Conservation (phyloP, 345 rosid genomes). For the Turritis glabra region DNA sequence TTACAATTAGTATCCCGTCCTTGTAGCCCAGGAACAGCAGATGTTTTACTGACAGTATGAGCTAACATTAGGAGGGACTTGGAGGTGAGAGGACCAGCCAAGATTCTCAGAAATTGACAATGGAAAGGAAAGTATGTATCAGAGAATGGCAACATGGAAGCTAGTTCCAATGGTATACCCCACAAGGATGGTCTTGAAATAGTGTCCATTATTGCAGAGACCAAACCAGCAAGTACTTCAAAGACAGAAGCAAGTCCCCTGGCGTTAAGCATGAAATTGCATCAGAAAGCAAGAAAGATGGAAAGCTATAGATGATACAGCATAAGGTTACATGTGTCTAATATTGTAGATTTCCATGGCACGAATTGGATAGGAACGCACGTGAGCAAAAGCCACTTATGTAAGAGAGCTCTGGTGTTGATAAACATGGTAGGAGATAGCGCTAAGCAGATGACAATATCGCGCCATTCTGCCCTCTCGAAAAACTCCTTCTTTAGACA, state of each 20-base stretch:
- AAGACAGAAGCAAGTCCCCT: constrained; percentile 68
- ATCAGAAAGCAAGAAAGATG: constrained; percentile 11
- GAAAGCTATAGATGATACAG: background rate
- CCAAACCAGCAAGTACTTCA: constrained; percentile 58
- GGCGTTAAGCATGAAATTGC: constrained; percentile 31
- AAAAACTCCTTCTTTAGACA: constrained; percentile 54
- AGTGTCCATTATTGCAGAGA: constrained; percentile 48
- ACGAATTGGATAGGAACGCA: constrained; percentile 43
- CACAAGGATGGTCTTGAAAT: constrained; percentile 67
- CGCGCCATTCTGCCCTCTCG: constrained; percentile 58
- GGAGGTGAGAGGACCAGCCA: constrained; percentile 54
- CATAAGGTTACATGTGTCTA: background rate
- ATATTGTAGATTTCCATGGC: background rate
- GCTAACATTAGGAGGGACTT: constrained; percentile 45
- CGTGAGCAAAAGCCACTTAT: constrained; percentile 73
- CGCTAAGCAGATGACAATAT: constrained; percentile 22
- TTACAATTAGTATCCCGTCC: constrained; percentile 21
- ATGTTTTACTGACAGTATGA: constrained; percentile 40
- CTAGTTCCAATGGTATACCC: constrained; percentile 62
- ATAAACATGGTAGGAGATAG: constrained; percentile 38
- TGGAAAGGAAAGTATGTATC: constrained; percentile 65
- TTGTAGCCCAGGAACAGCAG: constrained; percentile 25
- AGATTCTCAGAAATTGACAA: constrained; percentile 43
- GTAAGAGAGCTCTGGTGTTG: constrained; percentile 52
- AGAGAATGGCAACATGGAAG: constrained; percentile 61